Base-by-base conservation (phyloP, 2,329 filamentous ascomycete species). In the Sphaerulina vaccinii region DNA sequence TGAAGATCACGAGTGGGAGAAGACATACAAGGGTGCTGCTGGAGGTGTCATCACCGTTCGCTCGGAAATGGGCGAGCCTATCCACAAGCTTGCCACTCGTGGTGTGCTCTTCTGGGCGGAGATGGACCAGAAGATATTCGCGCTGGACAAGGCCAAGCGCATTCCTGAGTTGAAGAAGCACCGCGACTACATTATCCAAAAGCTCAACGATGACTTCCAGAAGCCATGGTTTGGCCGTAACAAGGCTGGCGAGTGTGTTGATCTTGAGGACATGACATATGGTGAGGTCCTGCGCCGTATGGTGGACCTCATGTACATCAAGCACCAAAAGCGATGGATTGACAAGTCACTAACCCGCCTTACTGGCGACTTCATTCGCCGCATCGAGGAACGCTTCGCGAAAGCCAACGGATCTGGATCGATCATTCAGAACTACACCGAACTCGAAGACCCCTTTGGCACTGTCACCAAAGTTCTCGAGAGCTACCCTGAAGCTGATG, bases 21-120 rank as follows among this genome's bases (percentile, higher is more conserved):
- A 91, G 74, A 95, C 90, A 4, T 96, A 96, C 78, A 90, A 92
- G 75, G 89, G 88, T 15, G 80, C 90, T 21, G 87, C 91, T 51
- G 93, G 93, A 65, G 93, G 93, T 69, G 84, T 99, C 58, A 92
- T 99, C 65, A 99, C 93, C 22, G 93, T 99, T 42, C 84, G 90
- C 59, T 99, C 93, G 1, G 93, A 99, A 75, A 99, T 99, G 95
- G 95, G 93, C 39, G 93, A 99, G 78, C 95, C 93, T 5, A 99
- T 99, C 57, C 93, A 99, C 79, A 99, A 99, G 78, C 83, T 99
- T 54, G 95, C 93, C 13, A 99, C 93, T 42, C 87, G 95, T 53
- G 93, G 93, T 81, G 91, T 99, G 41, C 79, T 83, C 49, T 96
- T 99, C 79, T 99, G 93, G 93, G 86, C 90, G 43, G 95, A 99